Conservation (phyloP, 352 stramenopile genomes). For the Phytophthora quininea region DNA sequence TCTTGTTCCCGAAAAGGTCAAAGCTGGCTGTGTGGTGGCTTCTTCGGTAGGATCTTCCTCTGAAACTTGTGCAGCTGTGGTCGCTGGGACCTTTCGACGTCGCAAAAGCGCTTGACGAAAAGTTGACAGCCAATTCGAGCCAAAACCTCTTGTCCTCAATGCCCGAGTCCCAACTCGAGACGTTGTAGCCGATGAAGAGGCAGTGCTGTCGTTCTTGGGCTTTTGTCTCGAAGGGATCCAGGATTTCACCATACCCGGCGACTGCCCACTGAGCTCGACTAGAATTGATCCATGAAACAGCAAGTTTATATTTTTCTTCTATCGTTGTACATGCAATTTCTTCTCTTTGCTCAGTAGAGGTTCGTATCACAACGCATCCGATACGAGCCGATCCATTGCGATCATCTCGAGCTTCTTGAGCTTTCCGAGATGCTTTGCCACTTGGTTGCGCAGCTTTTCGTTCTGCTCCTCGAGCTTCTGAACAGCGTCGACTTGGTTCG, state of each 20-base stretch:
- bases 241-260: conserved; percentile 23
- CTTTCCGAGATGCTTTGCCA: conserved; percentile 27
- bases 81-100: conserved; percentile 15
- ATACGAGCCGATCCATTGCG: conserved; percentile 15
- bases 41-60: neutral
- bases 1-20: too few species aligned
- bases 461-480: conserved; percentile 47
- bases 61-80: conserved; percentile 1
- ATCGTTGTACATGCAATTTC: too few species aligned
- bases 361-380: conserved; percentile 13
- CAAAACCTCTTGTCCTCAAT: conserved; percentile 12
- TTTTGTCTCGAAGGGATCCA: conserved; percentile 20
- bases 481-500: conserved; percentile 22
- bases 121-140: conserved; percentile 22
- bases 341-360: too few species aligned
- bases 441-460: conserved; percentile 37
- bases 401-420: conserved; percentile 35
- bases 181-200: conserved; percentile 5
- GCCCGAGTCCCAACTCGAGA: conserved; percentile 19
- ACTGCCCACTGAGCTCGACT: neutral
- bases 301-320: too few species aligned
- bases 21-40: neutral
- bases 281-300: too few species aligned
- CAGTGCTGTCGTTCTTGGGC: conserved; percentile 7
- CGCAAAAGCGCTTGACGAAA: conserved; percentile 22